A percentile compares a stretch with the other conserved stretches of the same genome.
phyloP scores from a whole-genome alignment of 2,329 filamentous ascomycete species.

The Paraphaeosphaeria sporulosa region DNA sequence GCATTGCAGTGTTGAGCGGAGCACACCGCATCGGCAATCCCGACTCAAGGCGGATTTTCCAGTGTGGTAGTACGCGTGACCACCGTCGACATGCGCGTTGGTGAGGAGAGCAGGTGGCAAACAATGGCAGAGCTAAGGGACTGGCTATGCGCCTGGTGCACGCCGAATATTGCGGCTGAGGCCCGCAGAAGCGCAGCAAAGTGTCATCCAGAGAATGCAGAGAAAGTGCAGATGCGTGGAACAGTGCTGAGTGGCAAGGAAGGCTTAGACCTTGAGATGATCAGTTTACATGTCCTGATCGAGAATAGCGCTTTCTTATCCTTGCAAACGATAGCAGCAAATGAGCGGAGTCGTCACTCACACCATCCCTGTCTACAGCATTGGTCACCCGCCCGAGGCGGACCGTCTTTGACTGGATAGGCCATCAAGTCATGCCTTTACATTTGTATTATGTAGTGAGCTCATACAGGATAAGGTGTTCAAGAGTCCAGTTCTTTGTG shows the following conservation, averaged over 20 bases:
- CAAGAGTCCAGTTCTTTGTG: too few relatives aligned
- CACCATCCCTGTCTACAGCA: too few relatives aligned
- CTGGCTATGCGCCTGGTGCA: not conserved
- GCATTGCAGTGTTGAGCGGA: slow-evolving; percentile 3
- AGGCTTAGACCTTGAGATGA: not conserved
- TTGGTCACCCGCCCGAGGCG: too few relatives aligned
- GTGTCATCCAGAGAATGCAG: not conserved
- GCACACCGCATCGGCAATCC: not conserved
- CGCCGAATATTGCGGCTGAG: not conserved
- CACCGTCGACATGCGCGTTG: not conserved
- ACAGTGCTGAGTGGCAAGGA: not conserved
- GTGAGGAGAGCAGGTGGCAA: not conserved
- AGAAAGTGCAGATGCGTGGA: not conserved
- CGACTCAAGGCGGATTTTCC: not conserved
- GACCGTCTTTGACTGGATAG: too few relatives aligned
- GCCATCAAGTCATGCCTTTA: too few relatives aligned
- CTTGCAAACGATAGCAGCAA: not conserved
- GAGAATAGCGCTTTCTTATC: not conserved
- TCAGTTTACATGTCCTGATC: not conserved
- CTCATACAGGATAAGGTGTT: too few relatives aligned
- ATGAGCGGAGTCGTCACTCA: not conserved
- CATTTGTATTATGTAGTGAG: too few relatives aligned
- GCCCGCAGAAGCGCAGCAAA: not conserved
- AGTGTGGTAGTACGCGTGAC: not conserved
- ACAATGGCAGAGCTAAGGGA: not conserved